Evolutionary conservation across 1,139 yeast genomes (phyloP), one percentile per base, ranked within the genome.

Genomic region (Entelexis paramagnoliae): DNA sequence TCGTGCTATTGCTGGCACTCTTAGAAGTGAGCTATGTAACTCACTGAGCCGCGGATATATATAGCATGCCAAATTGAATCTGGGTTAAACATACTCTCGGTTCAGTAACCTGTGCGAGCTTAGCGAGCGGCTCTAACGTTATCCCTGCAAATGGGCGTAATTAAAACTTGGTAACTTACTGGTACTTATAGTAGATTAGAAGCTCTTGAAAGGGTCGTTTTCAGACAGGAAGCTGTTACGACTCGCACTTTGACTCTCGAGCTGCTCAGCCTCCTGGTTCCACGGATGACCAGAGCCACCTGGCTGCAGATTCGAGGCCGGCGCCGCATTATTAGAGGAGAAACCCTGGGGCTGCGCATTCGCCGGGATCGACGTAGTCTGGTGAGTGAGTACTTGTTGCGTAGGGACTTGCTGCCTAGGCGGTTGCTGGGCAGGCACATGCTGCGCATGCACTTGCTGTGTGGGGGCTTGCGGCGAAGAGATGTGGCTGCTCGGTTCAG

Each of bases 131-230:
- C n/a, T n/a, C n/a, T n/a, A n/a, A n/a, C n/a, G n/a, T n/a, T n/a
- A n/a, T n/a, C n/a, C n/a, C n/a, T n/a, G n/a, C n/a, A n/a, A n/a
- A n/a, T n/a, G n/a, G n/a, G n/a, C n/a, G n/a, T n/a, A n/a, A n/a
- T n/a, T n/a, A n/a, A n/a, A n/a, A n/a, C n/a, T n/a, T n/a, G n/a
- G n/a, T n/a, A n/a, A n/a, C n/a, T n/a, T n/a, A n/a, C n/a, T n/a
- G n/a, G n/a, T n/a, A n/a, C n/a, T n/a, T n/a, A n/a, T n/a, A n/a
- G 4, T 4, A n/a, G 29, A 6, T 28, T 24, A 48, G 22, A 48
- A 48, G 17, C 51, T 42, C 46, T 41, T 48, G 47, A 48, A 48
- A 8, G 42, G 46, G 41, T 48, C 51, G 20, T 42, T 42, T 2
- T 9, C 46, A 14, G 46, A 42, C 19, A 42, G 7, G 26, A 26